Conservation (phyloP, 768 basidiomycete species). For the Kwoniella sp. region DNA sequence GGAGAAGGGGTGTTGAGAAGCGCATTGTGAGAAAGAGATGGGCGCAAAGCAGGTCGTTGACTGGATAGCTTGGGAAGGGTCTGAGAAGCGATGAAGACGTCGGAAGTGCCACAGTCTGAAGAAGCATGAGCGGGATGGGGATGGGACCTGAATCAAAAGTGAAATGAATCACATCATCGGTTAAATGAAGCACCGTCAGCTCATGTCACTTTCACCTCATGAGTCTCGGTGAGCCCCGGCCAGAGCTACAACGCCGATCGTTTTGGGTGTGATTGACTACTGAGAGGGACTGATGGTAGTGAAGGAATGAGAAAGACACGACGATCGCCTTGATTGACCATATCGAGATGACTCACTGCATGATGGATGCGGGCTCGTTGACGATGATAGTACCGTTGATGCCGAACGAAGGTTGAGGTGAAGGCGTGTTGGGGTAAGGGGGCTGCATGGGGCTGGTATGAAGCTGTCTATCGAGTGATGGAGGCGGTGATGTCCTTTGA, state of each 20-base stretch:
- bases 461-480: constrained; percentile 13
- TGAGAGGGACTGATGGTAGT: constrained; percentile 1
- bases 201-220: constrained; percentile 6
- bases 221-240: not conserved
- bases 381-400: constrained; percentile 39
- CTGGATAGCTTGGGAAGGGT: constrained; percentile 9
- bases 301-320: constrained; percentile 9
- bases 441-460: constrained; percentile 25
- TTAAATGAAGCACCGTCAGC: constrained; percentile 14
- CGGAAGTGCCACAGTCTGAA: constrained; percentile 25
- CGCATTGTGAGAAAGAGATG: constrained; percentile 30
- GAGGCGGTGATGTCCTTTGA: constrained; percentile 15
- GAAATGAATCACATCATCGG: not conserved
- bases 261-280: constrained; percentile 9
- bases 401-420: constrained; percentile 38
- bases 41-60: constrained; percentile 28
- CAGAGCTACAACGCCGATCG: not conserved
- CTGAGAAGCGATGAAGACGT: constrained; percentile 34
- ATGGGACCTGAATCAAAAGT: constrained; percentile 10
- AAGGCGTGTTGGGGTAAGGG: constrained; percentile 40
- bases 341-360: constrained; percentile 31
- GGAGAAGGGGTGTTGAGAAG: constrained; percentile 16
- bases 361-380: constrained; percentile 21
- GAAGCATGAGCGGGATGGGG: constrained; percentile 9
- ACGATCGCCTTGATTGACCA: constrained; percentile 1